A percentile compares a stretch with the other conserved stretches of the same genome.
These are phyloP conservation scores for Agaricus blazei DNA, from an alignment of 768 basidiomycete species.

Conservation along the genomic window DNA sequence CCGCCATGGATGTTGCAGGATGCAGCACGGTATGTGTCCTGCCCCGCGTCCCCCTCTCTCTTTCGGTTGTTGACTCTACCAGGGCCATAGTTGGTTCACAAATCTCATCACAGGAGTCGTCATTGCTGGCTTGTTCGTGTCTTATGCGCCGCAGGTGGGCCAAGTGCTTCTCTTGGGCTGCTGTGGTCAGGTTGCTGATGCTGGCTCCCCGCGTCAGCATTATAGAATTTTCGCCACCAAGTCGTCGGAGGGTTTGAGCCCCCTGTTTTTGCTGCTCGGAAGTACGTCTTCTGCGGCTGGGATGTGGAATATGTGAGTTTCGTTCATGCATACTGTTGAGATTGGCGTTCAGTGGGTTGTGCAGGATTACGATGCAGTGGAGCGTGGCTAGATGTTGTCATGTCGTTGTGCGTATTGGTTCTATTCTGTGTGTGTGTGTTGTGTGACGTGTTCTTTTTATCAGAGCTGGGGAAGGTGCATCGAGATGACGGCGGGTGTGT, in stretches of 20 bases:
- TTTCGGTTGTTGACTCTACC: constrained; percentile 19
- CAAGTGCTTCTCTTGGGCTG: neutral
- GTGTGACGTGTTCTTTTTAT: neutral
- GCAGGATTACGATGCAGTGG: constrained; percentile 82
- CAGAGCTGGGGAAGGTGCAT: constrained; percentile 70
- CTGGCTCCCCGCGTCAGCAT: constrained; percentile 41
- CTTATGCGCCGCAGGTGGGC: constrained; percentile 77
- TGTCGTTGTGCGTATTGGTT: constrained; percentile 51
- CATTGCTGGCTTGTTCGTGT: constrained; percentile 67
- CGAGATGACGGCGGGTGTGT: constrained; percentile 74
- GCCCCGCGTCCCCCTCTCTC: too few species aligned
- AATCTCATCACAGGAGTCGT: constrained; percentile 62
- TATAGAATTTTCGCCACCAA: constrained; percentile 71
- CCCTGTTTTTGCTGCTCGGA: constrained; percentile 87
- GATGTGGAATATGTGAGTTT: constrained; percentile 75
- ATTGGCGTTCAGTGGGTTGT: constrained; percentile 12
- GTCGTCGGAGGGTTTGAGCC: constrained; percentile 87
- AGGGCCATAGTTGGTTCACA: constrained; percentile 69
- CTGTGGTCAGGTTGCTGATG: neutral
- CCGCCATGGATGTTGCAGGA: neutral
- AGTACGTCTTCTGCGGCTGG: constrained; percentile 78
- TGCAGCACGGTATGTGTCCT: neutral
- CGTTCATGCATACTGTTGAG: neutral
- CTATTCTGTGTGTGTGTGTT: neutral
- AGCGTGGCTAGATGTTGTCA: constrained; percentile 76